Evolutionary conservation across 805 yeast species (phyloP).

Genomic region (Cyberlindnera mrakii): DNA sequence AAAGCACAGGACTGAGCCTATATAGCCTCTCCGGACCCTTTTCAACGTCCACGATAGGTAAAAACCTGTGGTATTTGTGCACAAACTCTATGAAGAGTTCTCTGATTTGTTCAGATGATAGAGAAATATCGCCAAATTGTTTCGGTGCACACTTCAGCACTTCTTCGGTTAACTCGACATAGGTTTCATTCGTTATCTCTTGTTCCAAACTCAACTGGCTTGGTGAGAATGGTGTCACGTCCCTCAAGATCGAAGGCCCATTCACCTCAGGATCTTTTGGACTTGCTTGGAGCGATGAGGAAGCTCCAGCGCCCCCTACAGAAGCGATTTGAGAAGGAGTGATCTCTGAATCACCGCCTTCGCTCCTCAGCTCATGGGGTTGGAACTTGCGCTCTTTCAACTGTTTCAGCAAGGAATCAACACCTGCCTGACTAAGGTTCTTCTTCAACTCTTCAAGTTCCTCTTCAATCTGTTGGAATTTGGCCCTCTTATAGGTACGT

Average conservation of each 20-base stretch:
- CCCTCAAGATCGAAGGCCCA: conserved; percentile 23
- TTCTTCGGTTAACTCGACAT: conserved; percentile 26
- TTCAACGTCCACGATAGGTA: conserved; percentile 81
- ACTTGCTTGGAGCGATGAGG: not conserved
- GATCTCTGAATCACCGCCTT: not conserved
- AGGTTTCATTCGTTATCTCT: conserved; percentile 8
- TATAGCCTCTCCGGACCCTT: conserved; percentile 81
- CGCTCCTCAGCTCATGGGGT: conserved; percentile 14
- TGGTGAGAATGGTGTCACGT: conserved; percentile 13
- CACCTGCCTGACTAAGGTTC: conserved; percentile 33
- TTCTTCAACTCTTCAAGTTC: conserved; percentile 68
- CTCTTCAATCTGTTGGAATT: conserved; percentile 74
- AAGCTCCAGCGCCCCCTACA: not conserved
- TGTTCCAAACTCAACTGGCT: conserved; percentile 4
- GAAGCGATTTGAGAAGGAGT: conserved; percentile 1
- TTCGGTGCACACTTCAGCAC: conserved; percentile 57
- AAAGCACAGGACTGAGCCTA: conserved; percentile 76
- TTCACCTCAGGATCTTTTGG: conserved; percentile 2
- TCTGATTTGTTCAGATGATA: conserved; percentile 55
- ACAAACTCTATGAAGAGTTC: conserved; percentile 66
- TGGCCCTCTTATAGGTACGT: conserved; percentile 83
- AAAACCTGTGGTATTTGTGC: conserved; percentile 70
- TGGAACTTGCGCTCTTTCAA: conserved; percentile 15
- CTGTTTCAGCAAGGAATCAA: conserved; percentile 17
- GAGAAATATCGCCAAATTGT: conserved; percentile 58